These are phyloP conservation scores for Trypanosoma rangeli DNA, from an alignment of 208 protist genomes.

Conservation along the genomic window DNA sequence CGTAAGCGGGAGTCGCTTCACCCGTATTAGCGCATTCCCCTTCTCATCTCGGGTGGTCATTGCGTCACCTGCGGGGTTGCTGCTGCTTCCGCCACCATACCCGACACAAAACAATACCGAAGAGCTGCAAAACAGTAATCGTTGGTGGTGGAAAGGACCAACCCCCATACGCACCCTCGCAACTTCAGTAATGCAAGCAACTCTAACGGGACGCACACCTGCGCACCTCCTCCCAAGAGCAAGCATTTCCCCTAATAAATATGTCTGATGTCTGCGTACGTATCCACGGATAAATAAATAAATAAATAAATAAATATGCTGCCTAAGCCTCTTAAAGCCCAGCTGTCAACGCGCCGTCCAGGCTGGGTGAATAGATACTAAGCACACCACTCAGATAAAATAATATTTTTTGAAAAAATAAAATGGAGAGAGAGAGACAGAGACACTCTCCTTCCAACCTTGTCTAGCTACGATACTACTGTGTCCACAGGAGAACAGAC, in stretches of 20 bases:
- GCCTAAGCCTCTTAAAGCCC: background rate
- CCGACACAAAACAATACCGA: background rate
- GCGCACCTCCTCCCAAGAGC: background rate
- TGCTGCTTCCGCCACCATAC: background rate
- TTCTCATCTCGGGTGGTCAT: slow-evolving; percentile 65
- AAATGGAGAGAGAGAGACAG: background rate
- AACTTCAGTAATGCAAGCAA: background rate
- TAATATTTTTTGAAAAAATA: too few species aligned
- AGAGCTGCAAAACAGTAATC: slow-evolving; percentile 14
- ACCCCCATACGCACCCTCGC: background rate
- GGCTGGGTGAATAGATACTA: background rate
- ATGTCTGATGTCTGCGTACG: slow-evolving; percentile 16
- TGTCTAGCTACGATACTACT: background rate
- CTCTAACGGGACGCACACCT: background rate
- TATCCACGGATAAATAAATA: slow-evolving; percentile 1
- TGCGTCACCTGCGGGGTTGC: slow-evolving; percentile 27
- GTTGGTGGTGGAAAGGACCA: slow-evolving; percentile 2
- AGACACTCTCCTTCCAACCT: background rate
- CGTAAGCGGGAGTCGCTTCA: slow-evolving; percentile 68
- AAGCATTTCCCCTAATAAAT: slow-evolving; percentile 13
- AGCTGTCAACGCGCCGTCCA: background rate
- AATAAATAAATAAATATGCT: slow-evolving; percentile 2
- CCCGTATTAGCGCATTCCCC: slow-evolving; percentile 63
- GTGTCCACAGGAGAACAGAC: background rate
- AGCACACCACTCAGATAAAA: background rate